Conservation (phyloP, 306 rosid species). For the Cucurbita argyrosperma region DNA sequence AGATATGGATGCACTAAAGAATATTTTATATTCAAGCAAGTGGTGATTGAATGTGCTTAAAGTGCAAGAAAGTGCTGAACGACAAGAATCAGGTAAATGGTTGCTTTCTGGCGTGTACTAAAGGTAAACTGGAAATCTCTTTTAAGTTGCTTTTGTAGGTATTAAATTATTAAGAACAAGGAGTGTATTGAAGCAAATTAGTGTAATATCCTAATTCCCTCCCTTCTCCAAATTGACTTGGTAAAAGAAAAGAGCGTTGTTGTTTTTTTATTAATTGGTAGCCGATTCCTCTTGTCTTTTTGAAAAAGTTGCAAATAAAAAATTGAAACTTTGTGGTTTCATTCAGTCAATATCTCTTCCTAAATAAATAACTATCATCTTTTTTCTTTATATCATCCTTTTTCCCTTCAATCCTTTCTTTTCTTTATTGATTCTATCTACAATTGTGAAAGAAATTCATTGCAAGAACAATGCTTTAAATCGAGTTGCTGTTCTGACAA, state of each 20-base stretch:
- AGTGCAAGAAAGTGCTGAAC: background rate
- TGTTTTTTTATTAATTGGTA: background rate
- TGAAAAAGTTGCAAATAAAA: background rate
- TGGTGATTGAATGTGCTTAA: background rate
- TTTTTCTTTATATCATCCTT: background rate
- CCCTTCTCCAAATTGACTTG: background rate
- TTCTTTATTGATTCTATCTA: background rate
- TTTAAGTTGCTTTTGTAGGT: background rate
- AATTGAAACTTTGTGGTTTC: background rate
- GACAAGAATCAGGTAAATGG: background rate
- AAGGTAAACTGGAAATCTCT: background rate
- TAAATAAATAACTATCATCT: background rate
- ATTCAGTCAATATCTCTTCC: background rate
- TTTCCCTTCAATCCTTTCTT: background rate
- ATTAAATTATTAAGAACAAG: background rate
- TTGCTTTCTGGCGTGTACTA: background rate
- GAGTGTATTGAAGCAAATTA: too few species aligned
- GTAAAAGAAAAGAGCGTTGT: background rate
- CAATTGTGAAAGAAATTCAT: background rate
- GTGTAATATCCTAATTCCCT: background rate
- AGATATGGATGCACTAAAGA: background rate
- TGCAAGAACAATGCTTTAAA: background rate
- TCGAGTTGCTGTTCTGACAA: background rate
- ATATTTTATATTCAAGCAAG: background rate
- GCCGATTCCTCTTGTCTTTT: background rate